Conservation (phyloP, 495 filamentous ascomycete species). For the Stereocaulon alpinum region DNA sequence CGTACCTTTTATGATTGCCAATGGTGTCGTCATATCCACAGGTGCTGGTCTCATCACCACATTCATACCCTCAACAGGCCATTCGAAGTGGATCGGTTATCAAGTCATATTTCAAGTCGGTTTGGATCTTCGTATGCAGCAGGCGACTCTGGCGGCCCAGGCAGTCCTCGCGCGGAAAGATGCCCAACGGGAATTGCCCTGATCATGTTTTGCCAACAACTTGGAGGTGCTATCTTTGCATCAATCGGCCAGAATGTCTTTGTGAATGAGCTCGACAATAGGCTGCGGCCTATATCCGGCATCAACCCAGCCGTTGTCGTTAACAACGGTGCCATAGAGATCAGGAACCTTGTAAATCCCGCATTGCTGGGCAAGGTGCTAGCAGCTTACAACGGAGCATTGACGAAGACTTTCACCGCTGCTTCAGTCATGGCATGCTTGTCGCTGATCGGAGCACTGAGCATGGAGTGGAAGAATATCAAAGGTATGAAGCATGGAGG, state of each 20-base stretch:
- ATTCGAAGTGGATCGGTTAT: conserved; percentile 55
- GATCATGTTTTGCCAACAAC: conserved; percentile 55
- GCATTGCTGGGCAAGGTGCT: conserved; percentile 35
- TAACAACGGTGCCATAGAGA: conserved; percentile 48
- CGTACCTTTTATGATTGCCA: conserved; percentile 46
- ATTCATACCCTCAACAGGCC: conserved; percentile 39
- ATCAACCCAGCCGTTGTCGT: conserved; percentile 41
- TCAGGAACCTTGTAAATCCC: conserved; percentile 33
- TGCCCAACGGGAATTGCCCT: conserved; percentile 51
- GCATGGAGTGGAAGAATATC: conserved; percentile 54
- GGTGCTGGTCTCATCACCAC: conserved; percentile 57
- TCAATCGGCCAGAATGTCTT: conserved; percentile 55
- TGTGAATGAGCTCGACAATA: conserved; percentile 44
- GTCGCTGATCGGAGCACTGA: conserved; percentile 39
- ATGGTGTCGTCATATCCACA: conserved; percentile 42
- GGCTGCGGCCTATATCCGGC: conserved; percentile 35
- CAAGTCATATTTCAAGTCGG: conserved; percentile 63
- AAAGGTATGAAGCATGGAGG: conserved; percentile 30
- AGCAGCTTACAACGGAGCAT: conserved; percentile 47
- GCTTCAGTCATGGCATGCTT: conserved; percentile 43
- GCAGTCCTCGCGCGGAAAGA: conserved; percentile 46
- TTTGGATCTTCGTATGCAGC: conserved; percentile 64
- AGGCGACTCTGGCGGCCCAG: conserved; percentile 53
- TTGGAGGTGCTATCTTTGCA: conserved; percentile 58
- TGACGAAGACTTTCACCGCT: conserved; percentile 43